Percentiles rank a stretch among this genome's conserved stretches.
These are phyloP conservation scores for Neonectria faginata DNA, from an alignment of 2,329 filamentous ascomycete species.

Conservation along the genomic window DNA sequence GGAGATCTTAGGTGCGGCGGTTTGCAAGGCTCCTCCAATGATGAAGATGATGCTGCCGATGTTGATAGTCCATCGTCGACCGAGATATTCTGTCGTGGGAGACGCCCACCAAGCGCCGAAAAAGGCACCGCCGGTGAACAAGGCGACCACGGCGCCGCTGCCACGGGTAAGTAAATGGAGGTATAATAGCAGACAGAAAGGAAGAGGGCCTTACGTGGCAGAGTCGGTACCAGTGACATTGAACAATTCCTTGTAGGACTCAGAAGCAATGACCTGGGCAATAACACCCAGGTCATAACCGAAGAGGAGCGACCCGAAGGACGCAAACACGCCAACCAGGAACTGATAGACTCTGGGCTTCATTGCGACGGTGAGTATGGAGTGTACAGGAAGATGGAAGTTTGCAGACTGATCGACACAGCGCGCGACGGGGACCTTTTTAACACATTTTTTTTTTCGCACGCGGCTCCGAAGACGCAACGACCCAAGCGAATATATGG, in stretches of 20 bases:
- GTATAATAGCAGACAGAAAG: neutral
- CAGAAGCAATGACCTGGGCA: slow-evolving; percentile 31
- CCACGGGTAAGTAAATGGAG: slow-evolving; percentile 2
- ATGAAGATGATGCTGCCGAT: slow-evolving; percentile 76
- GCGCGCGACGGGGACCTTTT: neutral
- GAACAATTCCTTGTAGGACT: slow-evolving; percentile 21
- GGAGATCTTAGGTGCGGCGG: slow-evolving; percentile 67
- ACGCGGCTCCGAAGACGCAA: no score
- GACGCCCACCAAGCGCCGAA: slow-evolving; percentile 25
- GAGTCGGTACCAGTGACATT: slow-evolving; percentile 21
- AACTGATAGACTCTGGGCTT: slow-evolving; percentile 53
- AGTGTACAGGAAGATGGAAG: neutral
- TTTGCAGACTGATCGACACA: no score
- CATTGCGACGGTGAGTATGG: slow-evolving; percentile 3
- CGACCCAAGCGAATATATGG: no score
- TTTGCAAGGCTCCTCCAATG: slow-evolving; percentile 78
- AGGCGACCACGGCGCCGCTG: slow-evolving; percentile 26
- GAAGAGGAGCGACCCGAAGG: slow-evolving; percentile 65
- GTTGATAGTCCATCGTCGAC: slow-evolving; percentile 77
- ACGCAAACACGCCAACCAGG: slow-evolving; percentile 66
- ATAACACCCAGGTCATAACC: slow-evolving; percentile 65
- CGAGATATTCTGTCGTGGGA: slow-evolving; percentile 63
- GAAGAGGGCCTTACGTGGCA: slow-evolving; percentile 10
- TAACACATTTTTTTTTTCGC: no score
- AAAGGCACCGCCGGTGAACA: slow-evolving; percentile 31